phyloP scores from a whole-genome alignment of 2,329 filamentous ascomycete genomes.

The Ascochyta clinopodiicola region DNA sequence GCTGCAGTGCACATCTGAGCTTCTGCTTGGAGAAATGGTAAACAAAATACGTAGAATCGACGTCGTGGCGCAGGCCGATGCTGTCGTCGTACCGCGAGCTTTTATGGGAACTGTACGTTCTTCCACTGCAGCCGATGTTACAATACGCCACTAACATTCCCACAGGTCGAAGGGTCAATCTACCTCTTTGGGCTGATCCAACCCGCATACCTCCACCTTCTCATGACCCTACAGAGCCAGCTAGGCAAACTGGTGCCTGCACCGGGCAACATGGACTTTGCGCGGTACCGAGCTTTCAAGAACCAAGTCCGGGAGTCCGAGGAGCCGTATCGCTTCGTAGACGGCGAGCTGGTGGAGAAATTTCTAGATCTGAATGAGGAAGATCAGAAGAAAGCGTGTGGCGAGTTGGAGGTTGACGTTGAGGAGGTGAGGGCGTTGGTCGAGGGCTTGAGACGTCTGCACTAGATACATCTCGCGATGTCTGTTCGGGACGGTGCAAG shows the following conservation, averaged over 20 bases:
- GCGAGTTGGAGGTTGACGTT: slow-evolving; percentile 63
- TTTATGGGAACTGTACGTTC: slow-evolving; percentile 85
- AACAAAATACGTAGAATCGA: slow-evolving; percentile 82
- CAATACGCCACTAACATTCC: slow-evolving; percentile 13
- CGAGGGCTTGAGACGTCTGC: slow-evolving; percentile 61
- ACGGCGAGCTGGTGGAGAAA: slow-evolving; percentile 87
- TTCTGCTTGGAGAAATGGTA: slow-evolving; percentile 90
- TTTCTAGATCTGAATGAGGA: slow-evolving; percentile 76
- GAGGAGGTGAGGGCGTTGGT: slow-evolving; percentile 65
- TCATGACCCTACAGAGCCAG: slow-evolving; percentile 79
- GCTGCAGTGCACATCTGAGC: slow-evolving; percentile 77
- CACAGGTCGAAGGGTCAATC: slow-evolving; percentile 83
- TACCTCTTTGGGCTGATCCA: slow-evolving; percentile 87
- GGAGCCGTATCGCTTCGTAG: slow-evolving; percentile 85
- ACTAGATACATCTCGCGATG: slow-evolving; percentile 22
- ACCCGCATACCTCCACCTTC: slow-evolving; percentile 73
- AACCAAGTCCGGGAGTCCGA: slow-evolving; percentile 73
- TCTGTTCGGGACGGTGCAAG: not conserved
- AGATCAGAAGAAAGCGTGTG: slow-evolving; percentile 61
- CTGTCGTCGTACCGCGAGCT: slow-evolving; percentile 78
- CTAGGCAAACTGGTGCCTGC: slow-evolving; percentile 71
- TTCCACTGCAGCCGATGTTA: not conserved
- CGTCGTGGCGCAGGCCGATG: slow-evolving; percentile 67
- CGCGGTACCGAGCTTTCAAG: slow-evolving; percentile 80
- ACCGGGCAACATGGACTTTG: slow-evolving; percentile 77